Conservation (phyloP, 768 basidiomycete species). For the Suillus paluster region DNA sequence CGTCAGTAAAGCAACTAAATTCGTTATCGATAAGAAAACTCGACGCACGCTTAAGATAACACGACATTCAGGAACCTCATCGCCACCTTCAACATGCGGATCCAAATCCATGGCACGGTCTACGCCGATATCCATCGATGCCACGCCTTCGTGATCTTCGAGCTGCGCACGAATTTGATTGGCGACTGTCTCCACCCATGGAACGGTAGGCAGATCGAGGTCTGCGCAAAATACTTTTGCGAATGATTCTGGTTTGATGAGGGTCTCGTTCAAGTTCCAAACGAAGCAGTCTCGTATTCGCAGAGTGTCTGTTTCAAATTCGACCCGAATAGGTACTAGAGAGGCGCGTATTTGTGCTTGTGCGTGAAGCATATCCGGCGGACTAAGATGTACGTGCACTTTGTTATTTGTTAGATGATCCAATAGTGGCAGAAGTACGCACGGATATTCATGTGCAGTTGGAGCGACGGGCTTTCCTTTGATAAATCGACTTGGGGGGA, state of each 20-base stretch:
- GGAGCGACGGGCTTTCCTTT: constrained; percentile 57
- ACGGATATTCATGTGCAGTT: constrained; percentile 79
- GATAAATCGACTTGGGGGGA: constrained; percentile 83
- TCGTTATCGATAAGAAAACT: constrained; percentile 17
- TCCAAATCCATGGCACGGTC: constrained; percentile 37
- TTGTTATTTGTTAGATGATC: constrained; percentile 3
- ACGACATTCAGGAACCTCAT: constrained; percentile 76
- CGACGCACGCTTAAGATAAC: constrained; percentile 76
- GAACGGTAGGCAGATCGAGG: constrained; percentile 69
- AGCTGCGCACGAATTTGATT: constrained; percentile 90
- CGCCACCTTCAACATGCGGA: constrained; percentile 42
- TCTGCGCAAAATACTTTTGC: constrained; percentile 88
- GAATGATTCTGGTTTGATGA: constrained; percentile 85
- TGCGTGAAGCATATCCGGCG: constrained; percentile 63
- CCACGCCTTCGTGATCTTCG: constrained; percentile 87
- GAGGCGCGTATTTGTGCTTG: constrained; percentile 59
- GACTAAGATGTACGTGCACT: constrained; percentile 41
- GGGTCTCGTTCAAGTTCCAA: constrained; percentile 92
- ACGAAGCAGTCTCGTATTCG: constrained; percentile 93
- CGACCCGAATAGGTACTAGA: constrained; percentile 92
- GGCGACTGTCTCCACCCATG: constrained; percentile 79
- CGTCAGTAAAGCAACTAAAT: constrained; percentile 11
- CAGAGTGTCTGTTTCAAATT: constrained; percentile 91
- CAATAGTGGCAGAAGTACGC: constrained; percentile 39
- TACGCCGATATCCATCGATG: constrained; percentile 72